Evolutionary conservation across 1,284 basidiomycete species (phyloP), one percentile per base, ranked within the genome.

Genomic region (Cutaneotrichosporon arboriforme): DNA sequence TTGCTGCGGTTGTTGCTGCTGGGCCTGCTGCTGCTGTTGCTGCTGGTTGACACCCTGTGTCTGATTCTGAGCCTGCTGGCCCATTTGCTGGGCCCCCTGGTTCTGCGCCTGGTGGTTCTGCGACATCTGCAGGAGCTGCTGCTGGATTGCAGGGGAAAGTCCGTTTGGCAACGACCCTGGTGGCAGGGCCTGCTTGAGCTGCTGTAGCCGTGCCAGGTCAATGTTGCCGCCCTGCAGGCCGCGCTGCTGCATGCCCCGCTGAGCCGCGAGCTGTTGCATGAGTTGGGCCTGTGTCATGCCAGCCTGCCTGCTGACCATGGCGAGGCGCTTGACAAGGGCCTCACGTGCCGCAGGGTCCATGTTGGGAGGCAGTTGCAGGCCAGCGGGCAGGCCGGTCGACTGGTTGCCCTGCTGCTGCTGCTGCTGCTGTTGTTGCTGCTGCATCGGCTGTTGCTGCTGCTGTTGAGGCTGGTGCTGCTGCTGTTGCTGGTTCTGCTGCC

Each of bases 141-240:
- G 54, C 52, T 59, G 58, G 8, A 56, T 26, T 8, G 40, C 45
- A 4, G 47, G 51, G 5, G 53, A 33, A 18, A 56, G 37, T 2
- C 46, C 23, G n/a, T 46, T 51, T 26, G 44, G 39, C 8, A 49
- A 40, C 36, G 43, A 35, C 4, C 43, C 43, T 13, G 43, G 31
- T 51, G 54, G 42, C 43, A 41, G 13, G 33, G 40, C 15, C 20
- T 39, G 45, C n/a, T 31, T 37, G 15, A 51, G 26, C 45, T 59
- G 54, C 42, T 58, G 57, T 4, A 59, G 37, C 34, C 48, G 54
- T 26, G 50, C 40, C 13, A 54, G 38, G 42, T 43, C 50, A 20
- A 46, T 26, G 22, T 43, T 47, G 23, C 40, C 35, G 2, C 45
- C 18, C 2, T 31, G 52, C 45, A 52, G 50, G 38, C 38, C 33